A percentile compares a stretch with the other conserved stretches of the same genome.
Evolutionary conservation across 345 rosid species (phyloP).

Genomic region (Cardamine occulta): DNA sequence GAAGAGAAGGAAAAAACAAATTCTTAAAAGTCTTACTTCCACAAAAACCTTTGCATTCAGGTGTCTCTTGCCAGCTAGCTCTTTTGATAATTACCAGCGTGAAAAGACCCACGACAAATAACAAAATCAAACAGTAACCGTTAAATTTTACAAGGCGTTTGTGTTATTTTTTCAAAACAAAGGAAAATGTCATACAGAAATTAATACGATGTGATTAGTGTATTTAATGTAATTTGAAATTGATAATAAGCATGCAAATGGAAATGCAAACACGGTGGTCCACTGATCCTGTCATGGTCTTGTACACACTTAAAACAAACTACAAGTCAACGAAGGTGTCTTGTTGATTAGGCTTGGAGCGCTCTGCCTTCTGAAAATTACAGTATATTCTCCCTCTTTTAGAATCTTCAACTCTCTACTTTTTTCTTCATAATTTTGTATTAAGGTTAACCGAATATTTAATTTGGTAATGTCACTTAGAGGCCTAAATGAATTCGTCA

Average conservation of each 20-base stretch:
- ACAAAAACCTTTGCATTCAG: slow-evolving; percentile 13
- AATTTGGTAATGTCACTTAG: neutral
- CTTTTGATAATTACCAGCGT: slow-evolving; percentile 17
- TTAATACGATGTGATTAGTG: slow-evolving; percentile 22
- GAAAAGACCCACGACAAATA: neutral
- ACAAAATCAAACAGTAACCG: slow-evolving; percentile 9
- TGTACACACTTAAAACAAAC: slow-evolving; percentile 37
- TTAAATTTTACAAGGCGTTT: slow-evolving; percentile 9
- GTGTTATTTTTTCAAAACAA: neutral
- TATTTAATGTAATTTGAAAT: slow-evolving; percentile 6
- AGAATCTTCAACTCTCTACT: slow-evolving; percentile 4
- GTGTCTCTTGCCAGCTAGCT: slow-evolving; percentile 30
- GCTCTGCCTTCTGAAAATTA: slow-evolving; percentile 21
- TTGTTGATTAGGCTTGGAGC: neutral
- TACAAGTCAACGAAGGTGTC: slow-evolving; percentile 30
- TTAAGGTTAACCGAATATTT: neutral
- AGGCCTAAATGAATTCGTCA: neutral
- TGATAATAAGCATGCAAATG: slow-evolving; percentile 1
- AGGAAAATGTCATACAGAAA: slow-evolving; percentile 4
- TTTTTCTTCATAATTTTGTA: neutral
- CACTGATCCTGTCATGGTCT: slow-evolving; percentile 31
- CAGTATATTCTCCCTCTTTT: slow-evolving; percentile 21
- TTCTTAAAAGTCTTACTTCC: neutral
- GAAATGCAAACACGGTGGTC: slow-evolving; percentile 27
- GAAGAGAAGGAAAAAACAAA: neutral